Conservation (phyloP, 495 filamentous ascomycete genomes). For the Podospora didyma region DNA sequence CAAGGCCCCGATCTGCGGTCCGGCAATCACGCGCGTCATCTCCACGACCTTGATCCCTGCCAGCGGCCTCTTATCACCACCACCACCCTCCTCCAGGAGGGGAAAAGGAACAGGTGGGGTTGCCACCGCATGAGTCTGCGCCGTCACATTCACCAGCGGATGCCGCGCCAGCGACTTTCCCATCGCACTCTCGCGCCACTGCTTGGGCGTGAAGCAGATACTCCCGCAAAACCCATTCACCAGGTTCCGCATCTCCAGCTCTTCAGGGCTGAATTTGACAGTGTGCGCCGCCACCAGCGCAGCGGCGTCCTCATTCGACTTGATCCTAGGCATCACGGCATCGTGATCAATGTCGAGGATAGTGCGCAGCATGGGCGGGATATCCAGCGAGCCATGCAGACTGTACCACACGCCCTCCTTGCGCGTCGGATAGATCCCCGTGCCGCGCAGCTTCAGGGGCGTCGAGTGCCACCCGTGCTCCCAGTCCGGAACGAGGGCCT, state of each 20-base stretch:
- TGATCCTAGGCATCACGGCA: conserved; percentile 3
- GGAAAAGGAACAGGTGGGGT: conserved; percentile 13
- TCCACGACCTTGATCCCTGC: conserved; percentile 45
- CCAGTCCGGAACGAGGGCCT: conserved; percentile 13
- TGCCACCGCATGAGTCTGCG: not conserved
- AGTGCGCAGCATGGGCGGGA: conserved; percentile 14
- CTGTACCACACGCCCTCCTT: conserved; percentile 18
- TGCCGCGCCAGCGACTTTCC: conserved; percentile 15
- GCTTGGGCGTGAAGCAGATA: conserved; percentile 24
- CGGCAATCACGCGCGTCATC: conserved; percentile 48
- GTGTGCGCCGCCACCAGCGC: conserved; percentile 13
- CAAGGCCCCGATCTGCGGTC: conserved; percentile 50
- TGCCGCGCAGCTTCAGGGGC: conserved; percentile 11
- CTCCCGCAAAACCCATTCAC: conserved; percentile 21
- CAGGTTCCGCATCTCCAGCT: conserved; percentile 24
- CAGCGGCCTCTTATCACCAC: conserved; percentile 10
- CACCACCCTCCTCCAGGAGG: not conserved
- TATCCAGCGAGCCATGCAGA: conserved; percentile 19
- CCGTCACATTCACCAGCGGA: conserved; percentile 18
- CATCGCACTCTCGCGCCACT: conserved; percentile 18
- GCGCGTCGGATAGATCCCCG: conserved; percentile 22
- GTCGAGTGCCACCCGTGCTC: conserved; percentile 12
- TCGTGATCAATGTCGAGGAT: conserved; percentile 20
- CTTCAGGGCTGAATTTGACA: conserved; percentile 7
- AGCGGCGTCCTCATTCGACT: conserved; percentile 17